Evolutionary conservation across 192 early-diverging fungal species (phyloP), one percentile per base, ranked within the genome.

Genomic region (Coemansia sp.): DNA sequence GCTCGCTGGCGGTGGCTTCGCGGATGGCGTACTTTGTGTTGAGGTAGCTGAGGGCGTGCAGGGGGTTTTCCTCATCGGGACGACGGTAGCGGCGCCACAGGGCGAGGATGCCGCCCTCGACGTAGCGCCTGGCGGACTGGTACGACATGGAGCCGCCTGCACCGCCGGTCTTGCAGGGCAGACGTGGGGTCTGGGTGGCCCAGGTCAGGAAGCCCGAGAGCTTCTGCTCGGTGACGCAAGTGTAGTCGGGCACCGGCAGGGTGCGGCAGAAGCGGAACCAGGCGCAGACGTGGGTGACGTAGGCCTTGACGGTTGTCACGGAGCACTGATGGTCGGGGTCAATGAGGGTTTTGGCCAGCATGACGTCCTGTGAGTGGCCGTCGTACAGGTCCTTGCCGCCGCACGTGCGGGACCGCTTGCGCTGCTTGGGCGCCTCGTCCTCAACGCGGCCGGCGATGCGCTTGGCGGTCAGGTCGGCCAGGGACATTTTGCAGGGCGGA

Each of bases 181-280:
- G 55, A 26, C 71, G 71, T 27, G 71, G 71, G 24, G 71, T 74
- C 59, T 74, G 71, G 47, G 71, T 74, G 11, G 71, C 71, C 71
- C 71, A 74, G 17, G 58, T 66, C 45, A 74, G 52, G 30, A 74
- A 74, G 7, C 71, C 71, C n/a, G 71, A 74, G 36, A 74, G 71
- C 64, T 74, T 74, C 34, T 66, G 46, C 48, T 74, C 71, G 47
- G 45, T 62, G 29, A 74, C 71, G 44, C 66, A 59, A 32, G 71
- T 73, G 59, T 73, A 73, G 59, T 73, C 61, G 27, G 71, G 71
- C 26, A 62, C 53, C 13, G 58, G 24, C 53, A 73, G 64, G 39
- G 71, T 73, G 50, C 71, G 63, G 50, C 71, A 73, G 71, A 44
- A 73, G n/a, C 71, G 63, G 64, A 73, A 73, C 71, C 71, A 73